phyloP scores from a whole-genome alignment of 768 basidiomycete genomes.

The Pleurotus sapidus region DNA sequence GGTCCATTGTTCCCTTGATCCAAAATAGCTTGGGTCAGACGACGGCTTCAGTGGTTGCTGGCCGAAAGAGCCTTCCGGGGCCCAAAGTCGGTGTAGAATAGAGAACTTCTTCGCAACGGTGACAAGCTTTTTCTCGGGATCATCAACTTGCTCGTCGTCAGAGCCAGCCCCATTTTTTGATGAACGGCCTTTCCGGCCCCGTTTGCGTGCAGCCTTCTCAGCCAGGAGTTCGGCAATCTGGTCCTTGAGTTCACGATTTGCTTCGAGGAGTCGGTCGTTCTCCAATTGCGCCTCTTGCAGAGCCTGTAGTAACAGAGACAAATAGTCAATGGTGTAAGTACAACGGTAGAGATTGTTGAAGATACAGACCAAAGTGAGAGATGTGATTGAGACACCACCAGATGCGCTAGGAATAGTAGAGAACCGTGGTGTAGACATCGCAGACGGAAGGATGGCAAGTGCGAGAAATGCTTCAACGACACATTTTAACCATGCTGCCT shows the following conservation, averaged over 20 bases:
- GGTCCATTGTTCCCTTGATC: neutral
- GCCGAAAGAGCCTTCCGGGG: neutral
- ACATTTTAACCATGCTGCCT: too few species aligned
- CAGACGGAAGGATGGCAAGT: too few species aligned
- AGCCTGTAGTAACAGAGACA: neutral
- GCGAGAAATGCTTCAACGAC: too few species aligned
- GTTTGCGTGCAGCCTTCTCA: neutral
- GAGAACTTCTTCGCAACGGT: neutral
- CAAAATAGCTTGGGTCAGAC: neutral
- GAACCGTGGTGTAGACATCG: too few species aligned
- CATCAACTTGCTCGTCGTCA: neutral
- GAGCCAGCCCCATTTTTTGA: neutral
- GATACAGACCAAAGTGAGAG: too few species aligned
- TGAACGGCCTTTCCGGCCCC: neutral
- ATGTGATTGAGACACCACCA: too few species aligned
- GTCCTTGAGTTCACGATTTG: neutral
- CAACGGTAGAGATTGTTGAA: too few species aligned
- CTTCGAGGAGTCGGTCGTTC: neutral
- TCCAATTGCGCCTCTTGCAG: neutral
- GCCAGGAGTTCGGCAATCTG: neutral
- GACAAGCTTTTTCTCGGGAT: neutral
- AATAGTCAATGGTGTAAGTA: neutral
- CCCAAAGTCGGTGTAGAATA: neutral
- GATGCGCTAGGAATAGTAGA: too few species aligned
- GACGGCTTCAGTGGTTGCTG: neutral